Conservation (phyloP, 2,329 filamentous ascomycete genomes). For the Talaromyces amestolkiae region DNA sequence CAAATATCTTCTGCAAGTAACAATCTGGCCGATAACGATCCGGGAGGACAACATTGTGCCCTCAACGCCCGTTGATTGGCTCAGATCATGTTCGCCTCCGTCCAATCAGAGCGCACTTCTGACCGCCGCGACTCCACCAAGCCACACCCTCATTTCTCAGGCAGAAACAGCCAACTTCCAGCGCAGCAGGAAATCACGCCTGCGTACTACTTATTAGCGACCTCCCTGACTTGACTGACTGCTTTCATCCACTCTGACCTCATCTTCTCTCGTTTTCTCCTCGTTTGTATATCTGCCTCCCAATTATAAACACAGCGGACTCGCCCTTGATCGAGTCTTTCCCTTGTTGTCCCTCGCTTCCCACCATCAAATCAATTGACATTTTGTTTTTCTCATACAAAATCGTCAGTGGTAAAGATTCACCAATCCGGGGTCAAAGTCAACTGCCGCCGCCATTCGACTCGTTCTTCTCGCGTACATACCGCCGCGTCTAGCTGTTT, state of each 20-base stretch:
- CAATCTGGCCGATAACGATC: neutral
- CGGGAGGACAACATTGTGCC: neutral
- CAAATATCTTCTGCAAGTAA: neutral
- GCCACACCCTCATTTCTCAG: conserved; percentile 20
- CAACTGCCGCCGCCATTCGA: neutral
- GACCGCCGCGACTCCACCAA: neutral
- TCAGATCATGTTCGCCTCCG: neutral
- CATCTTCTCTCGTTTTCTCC: conserved; percentile 18
- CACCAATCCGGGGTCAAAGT: conserved; percentile 4
- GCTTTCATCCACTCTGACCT: conserved; percentile 17
- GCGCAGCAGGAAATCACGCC: conserved; percentile 2
- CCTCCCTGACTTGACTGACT: conserved; percentile 21
- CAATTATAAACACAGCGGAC: conserved; percentile 16
- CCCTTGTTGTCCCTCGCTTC: conserved; percentile 14
- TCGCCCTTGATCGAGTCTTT: conserved; percentile 8
- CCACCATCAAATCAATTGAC: neutral
- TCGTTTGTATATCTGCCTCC: conserved; percentile 16
- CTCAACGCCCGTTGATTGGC: conserved; percentile 5
- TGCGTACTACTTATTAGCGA: neutral
- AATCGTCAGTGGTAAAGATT: neutral
- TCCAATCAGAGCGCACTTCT: conserved; percentile 15
- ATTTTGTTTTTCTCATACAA: neutral
- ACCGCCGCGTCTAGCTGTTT: conserved; percentile 1
- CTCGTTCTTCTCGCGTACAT: neutral
- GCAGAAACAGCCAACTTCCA: conserved; percentile 10